These are phyloP conservation scores for Pythium scleroteichum DNA, from an alignment of 352 stramenopile species.

Conservation along the genomic window DNA sequence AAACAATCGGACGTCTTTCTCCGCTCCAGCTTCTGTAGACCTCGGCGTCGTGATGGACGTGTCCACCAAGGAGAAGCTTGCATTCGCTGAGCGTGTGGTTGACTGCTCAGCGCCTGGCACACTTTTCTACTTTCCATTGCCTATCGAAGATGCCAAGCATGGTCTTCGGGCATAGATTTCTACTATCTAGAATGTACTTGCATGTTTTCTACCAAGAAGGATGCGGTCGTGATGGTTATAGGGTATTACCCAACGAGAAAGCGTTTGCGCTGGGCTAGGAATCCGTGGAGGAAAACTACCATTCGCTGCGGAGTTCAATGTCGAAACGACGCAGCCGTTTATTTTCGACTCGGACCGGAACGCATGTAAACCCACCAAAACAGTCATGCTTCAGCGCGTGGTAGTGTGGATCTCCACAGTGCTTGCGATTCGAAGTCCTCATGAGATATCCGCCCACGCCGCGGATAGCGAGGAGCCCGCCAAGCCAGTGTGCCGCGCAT, in stretches of 20 bases:
- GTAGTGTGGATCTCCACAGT: not conserved
- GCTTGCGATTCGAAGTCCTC: not conserved
- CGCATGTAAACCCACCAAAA: no score
- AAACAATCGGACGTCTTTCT: not conserved
- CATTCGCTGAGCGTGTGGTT: not conserved
- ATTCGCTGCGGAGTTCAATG: no score
- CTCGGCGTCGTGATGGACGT: constrained; percentile 11
- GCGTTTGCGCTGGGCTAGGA: no score
- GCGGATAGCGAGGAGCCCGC: constrained; percentile 47
- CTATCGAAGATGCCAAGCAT: constrained; percentile 6
- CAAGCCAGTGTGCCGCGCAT: constrained; percentile 44
- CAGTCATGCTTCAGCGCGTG: not conserved
- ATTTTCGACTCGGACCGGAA: no score
- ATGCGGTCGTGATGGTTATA: no score
- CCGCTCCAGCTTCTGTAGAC: not conserved
- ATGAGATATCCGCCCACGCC: not conserved
- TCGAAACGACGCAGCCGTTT: no score
- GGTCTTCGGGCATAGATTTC: not conserved
- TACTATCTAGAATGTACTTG: no score
- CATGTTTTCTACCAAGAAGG: no score
- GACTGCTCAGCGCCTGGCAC: constrained; percentile 5
- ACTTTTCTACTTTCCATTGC: constrained; percentile 7
- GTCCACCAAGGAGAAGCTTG: constrained; percentile 8
- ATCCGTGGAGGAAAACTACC: no score
- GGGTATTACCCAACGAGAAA: no score